Evolutionary conservation across 768 basidiomycete genomes (phyloP), one percentile per base, ranked within the genome.

Genomic region (Suillus sp.): DNA sequence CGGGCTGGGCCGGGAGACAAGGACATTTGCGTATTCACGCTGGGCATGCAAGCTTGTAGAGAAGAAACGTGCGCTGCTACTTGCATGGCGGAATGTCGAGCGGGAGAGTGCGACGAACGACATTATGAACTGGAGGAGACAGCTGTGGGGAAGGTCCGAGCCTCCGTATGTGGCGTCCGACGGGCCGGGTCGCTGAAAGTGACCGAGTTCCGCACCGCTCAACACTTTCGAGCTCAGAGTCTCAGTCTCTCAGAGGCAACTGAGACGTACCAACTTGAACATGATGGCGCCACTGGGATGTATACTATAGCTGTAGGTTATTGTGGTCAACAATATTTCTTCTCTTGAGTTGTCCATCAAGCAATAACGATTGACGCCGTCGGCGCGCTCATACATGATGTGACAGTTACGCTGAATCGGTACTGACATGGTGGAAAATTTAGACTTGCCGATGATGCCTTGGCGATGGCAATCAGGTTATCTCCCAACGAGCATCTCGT

Each of bases 1-100:
- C 3, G 86, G 85, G 60, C 87, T 83, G 1, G 92, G 91, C 63
- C 82, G 81, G 3, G 90, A 86, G 20, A 85, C 83, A 48, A 93
- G 78, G 71, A 93, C 90, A 70, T 86, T 81, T 69, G 85, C 82
- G 76, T 89, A 91, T 57, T 57, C 56, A 1, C 56, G 56, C 61
- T 80, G 72, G 25, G 69, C 62, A 9, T 66, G 63, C 38, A 81
- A 74, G 1, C 67, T 65, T 6, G 68, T 71, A 14, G 74, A 77
- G 65, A 75, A 72, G 30, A 61, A 59, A 18, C 75, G 71, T 3
- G 59, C 4, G 11, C 57, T 30, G 47, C 45, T 56, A 14, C 45
- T 60, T 5, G 61, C 32, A 37, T 58, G 65, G 60, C 53, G 60
- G 9, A 67, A 30, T 42, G 55, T 48, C 3, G 50, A 62, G 51